Evolutionary conservation across 805 yeast genomes (phyloP).

Genomic region (Saturnispora saitoi): DNA sequence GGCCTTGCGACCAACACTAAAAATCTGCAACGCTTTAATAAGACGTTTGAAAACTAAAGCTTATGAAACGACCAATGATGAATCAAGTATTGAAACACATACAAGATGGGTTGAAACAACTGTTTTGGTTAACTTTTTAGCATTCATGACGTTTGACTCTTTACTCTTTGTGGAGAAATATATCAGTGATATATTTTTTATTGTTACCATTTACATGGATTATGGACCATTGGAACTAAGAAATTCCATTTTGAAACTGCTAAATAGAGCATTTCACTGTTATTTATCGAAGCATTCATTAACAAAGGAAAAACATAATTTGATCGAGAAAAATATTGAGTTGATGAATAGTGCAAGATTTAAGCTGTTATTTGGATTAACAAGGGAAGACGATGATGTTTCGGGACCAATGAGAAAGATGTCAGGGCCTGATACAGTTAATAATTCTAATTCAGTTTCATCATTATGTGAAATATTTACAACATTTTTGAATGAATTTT

Average conservation of each 20-base stretch:
- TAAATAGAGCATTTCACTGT: slow-evolving; percentile 63
- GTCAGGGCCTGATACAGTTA: slow-evolving; percentile 30
- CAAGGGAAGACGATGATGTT: slow-evolving; percentile 39
- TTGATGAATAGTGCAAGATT: slow-evolving; percentile 54
- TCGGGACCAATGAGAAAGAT: slow-evolving; percentile 11
- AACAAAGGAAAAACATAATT: slow-evolving; percentile 30
- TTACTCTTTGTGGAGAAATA: slow-evolving; percentile 50
- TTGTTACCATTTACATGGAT: slow-evolving; percentile 55
- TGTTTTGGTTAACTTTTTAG: slow-evolving; percentile 54
- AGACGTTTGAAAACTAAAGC: slow-evolving; percentile 48
- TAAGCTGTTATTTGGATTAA: slow-evolving; percentile 61
- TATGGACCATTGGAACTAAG: slow-evolving; percentile 49
- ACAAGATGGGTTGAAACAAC: slow-evolving; percentile 64
- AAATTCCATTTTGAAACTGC: slow-evolving; percentile 47
- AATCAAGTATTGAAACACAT: slow-evolving; percentile 40
- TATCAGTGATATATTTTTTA: slow-evolving; percentile 62
- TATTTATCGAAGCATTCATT: slow-evolving; percentile 49
- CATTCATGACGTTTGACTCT: slow-evolving; percentile 65
- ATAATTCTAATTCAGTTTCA: slow-evolving; percentile 43
- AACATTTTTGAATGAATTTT: slow-evolving; percentile 42
- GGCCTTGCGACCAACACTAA: slow-evolving; percentile 60
- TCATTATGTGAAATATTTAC: slow-evolving; percentile 48
- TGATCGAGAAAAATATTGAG: slow-evolving; percentile 40
- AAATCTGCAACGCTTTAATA: slow-evolving; percentile 58
- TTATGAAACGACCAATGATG: slow-evolving; percentile 36